phyloP scores from a whole-genome alignment of 2,329 filamentous ascomycete genomes.

The Phaeosphaeria sp. region DNA sequence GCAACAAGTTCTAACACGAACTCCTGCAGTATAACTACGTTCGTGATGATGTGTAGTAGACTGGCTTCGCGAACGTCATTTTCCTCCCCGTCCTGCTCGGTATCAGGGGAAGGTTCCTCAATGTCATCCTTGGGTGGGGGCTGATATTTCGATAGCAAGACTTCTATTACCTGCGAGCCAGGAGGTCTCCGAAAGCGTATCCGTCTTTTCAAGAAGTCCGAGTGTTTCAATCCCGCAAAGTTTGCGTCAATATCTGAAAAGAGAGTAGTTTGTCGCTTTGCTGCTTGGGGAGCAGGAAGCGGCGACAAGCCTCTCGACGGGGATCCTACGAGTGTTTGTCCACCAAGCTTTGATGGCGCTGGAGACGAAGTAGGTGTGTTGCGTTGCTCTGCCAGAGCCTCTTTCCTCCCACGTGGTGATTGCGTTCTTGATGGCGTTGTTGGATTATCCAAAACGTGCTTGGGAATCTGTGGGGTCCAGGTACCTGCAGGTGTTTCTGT shows the following conservation, averaged over 20 bases:
- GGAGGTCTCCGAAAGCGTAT: conserved; percentile 42
- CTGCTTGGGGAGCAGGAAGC: conserved; percentile 32
- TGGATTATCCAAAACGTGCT: conserved; percentile 40
- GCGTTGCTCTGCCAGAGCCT: conserved; percentile 31
- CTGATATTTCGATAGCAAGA: conserved; percentile 44
- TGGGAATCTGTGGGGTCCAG: conserved; percentile 47
- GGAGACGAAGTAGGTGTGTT: conserved; percentile 32
- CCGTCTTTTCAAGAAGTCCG: conserved; percentile 41
- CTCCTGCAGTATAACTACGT: conserved; percentile 58
- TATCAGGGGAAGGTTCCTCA: conserved; percentile 20
- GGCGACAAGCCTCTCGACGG: conserved; percentile 38
- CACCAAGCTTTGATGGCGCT: conserved; percentile 33
- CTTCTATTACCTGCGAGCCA: conserved; percentile 35
- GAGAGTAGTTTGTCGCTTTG: conserved; percentile 40
- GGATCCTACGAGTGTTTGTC: conserved; percentile 35
- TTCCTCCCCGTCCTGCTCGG: conserved; percentile 21
- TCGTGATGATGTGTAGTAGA: conserved; percentile 57
- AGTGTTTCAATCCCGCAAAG: conserved; percentile 36
- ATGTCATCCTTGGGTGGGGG: conserved; percentile 40
- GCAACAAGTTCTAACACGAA: conserved; percentile 58
- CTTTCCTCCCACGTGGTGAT: conserved; percentile 46
- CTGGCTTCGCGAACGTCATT: conserved; percentile 50
- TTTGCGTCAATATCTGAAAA: conserved; percentile 45
- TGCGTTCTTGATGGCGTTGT: conserved; percentile 40
- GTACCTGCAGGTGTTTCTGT: conserved; percentile 36